A percentile compares a stretch with the other conserved stretches of the same genome.
These are phyloP conservation scores for Clitopilus hobsonii DNA, from an alignment of 768 basidiomycete genomes.

Conservation along the genomic window DNA sequence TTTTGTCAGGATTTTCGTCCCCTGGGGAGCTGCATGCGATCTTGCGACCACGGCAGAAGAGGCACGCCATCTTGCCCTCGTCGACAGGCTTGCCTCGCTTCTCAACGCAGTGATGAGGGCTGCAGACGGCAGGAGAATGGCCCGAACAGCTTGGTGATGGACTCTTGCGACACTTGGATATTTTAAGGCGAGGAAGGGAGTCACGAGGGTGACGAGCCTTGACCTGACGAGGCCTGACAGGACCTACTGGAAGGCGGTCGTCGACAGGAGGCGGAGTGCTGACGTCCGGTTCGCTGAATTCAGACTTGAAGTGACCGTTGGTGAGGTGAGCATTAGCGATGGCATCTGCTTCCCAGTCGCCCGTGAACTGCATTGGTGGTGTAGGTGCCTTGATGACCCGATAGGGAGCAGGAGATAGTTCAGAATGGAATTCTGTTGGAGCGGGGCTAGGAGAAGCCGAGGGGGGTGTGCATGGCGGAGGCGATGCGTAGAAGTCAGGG, in stretches of 20 bases:
- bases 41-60: slow-evolving; percentile 47
- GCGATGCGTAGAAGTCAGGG: not conserved
- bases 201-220: not conserved
- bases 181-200: not conserved
- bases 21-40: slow-evolving; percentile 46
- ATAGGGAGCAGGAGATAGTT: not conserved
- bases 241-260: not conserved
- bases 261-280: not conserved
- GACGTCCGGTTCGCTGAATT: not conserved
- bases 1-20: slow-evolving; percentile 29
- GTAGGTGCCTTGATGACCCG: not conserved
- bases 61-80: slow-evolving; percentile 30
- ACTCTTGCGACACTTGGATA: slow-evolving; percentile 1
- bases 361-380: slow-evolving; percentile 4
- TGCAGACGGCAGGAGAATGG: not conserved
- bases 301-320: no score
- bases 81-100: slow-evolving; percentile 1
- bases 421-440: no score
- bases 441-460: no score
- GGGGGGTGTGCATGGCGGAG: not conserved
- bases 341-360: slow-evolving; percentile 11
- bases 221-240: not conserved
- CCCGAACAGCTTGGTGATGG: not conserved
- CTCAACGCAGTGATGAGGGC: not conserved
- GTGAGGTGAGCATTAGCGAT: slow-evolving; percentile 1